Base-by-base conservation (phyloP, 2,329 filamentous ascomycete genomes). In the Fusarium sp. region DNA sequence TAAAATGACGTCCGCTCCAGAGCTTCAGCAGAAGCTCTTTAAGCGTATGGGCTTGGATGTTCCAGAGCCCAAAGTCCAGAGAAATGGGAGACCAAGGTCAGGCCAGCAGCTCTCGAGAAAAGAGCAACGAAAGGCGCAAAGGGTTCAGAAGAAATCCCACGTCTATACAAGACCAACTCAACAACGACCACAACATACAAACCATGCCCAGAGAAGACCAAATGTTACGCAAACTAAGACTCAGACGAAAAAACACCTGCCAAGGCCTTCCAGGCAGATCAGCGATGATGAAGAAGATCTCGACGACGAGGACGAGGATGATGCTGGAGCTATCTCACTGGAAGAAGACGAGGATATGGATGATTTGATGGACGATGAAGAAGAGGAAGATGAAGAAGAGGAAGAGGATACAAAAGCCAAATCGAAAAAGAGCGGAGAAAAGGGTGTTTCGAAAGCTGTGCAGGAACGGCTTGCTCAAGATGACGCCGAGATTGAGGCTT, bases 401-500 rank as follows among this genome's bases (percentile, higher is more conserved):
- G 55, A 76, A 8, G 72, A 76, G 8, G 54, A 75, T 58, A 78
- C 47, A 69, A 72, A 46, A 70, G 75, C 39, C 65, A 73, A 56
- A 57, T 29, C 39, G 11, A 33, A 37, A 24, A 78, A 81, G 8
- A 80, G 77, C 47, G 69, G 46, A 10, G 55, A 48, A 21, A 63
- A 57, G 9, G 43, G 64, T 3, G 21, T 73, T 15, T 52, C 76
- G 18, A 72, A 66, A 31, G 53, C 63, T 3, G 54, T 69, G 69
- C 21, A 76, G 89, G n/a, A 88, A 85, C 75, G 86, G 71, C 82
- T 98, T 7, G 90, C 88, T 1, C 85, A 93, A 65, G 95, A 99
- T 61, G 94, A 98, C 75, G 92, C 90, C 4, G 93, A 97, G 72
- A 98, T 99, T 71, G 91, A 91, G 21, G 90, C 90, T 5, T 83